Base-by-base conservation (phyloP, 140 eudicot species). In the Ambrosia hybrid region DNA sequence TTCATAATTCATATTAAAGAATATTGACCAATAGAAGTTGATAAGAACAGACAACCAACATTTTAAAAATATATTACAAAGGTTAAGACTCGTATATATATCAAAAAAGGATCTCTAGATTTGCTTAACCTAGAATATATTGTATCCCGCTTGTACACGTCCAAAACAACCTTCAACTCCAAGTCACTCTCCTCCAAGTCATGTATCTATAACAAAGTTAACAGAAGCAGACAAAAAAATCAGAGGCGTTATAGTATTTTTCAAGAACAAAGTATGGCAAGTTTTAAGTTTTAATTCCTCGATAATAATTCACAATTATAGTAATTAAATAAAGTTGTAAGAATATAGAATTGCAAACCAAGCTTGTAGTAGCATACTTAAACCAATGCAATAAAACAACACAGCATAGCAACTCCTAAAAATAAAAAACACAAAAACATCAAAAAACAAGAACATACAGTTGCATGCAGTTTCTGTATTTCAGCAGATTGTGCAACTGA, bases 121-220 rank as follows among this genome's bases (percentile, higher is more conserved):
- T 21, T 21, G 45, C 51, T 86, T 63, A 51, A 94, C 99, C 99
- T 94, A 74, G 97, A 79, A 75, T 82, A 79, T 41, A 79, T 46
- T 6, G 85, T 81, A 71, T 94, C 96, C 65, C 86, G 86, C 21
- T 68, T 76, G 76, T 85, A 89, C 90, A 94, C 82, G 65, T 91
- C 96, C 88, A 86, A 56, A 68, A 90, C 61, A 45, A 84, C 88
- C 80, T 84, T 88, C 75, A 94, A 78, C 73, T 94, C 97, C 10
- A 10, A 71, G 33, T 88, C 91, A 71, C 90, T 83, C 65, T 79
- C 89, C 86, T 85, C 82, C 80, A 94, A 73, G 79, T 90, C 96
- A 38, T 79, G 78, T 49, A 84, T 83, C 99, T 94, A 86, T 75
- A 87, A 43, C 77, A 78, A 67, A 41, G 72, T 65, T 73, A 65